phyloP scores from a whole-genome alignment of 305 asterid genomes.

The Solanum hybrid region DNA sequence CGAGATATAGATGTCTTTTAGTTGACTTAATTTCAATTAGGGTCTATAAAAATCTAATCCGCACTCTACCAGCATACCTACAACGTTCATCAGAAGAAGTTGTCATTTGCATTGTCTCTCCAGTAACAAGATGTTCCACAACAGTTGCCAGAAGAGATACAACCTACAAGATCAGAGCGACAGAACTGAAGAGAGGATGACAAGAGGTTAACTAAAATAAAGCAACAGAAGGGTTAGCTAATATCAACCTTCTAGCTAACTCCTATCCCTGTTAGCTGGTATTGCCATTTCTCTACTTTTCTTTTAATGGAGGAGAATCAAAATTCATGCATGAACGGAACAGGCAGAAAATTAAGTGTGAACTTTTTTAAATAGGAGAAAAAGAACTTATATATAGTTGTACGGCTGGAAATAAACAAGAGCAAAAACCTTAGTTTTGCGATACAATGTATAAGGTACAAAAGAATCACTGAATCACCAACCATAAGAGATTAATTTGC shows the following conservation, averaged over 20 bases:
- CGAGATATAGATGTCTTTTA: not conserved
- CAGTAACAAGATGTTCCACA: conserved; percentile 93
- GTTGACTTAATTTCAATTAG: not conserved
- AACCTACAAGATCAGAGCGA: conserved; percentile 37
- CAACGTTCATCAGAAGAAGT: conserved; percentile 73
- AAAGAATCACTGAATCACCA: not conserved
- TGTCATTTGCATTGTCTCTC: conserved; percentile 98
- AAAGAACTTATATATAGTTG: not conserved
- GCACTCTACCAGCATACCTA: conserved; percentile 43
- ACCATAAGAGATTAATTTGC: not conserved
- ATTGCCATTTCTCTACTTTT: not conserved
- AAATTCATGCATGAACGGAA: not conserved
- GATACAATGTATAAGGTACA: not conserved
- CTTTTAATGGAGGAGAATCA: not conserved
- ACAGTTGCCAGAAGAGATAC: conserved; percentile 85
- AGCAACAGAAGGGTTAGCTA: not conserved
- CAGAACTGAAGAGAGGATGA: not conserved
- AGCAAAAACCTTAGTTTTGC: not conserved
- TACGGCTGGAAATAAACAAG: not conserved
- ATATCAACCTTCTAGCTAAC: not conserved
- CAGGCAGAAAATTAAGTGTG: not conserved
- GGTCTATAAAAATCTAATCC: not conserved
- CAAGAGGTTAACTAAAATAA: conserved; percentile 1
- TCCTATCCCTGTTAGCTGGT: not conserved
- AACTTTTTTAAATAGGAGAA: not conserved